These are phyloP conservation scores for Chytriomyces sp. DNA, from an alignment of 192 early-diverging fungal genomes.

Conservation along the genomic window DNA sequence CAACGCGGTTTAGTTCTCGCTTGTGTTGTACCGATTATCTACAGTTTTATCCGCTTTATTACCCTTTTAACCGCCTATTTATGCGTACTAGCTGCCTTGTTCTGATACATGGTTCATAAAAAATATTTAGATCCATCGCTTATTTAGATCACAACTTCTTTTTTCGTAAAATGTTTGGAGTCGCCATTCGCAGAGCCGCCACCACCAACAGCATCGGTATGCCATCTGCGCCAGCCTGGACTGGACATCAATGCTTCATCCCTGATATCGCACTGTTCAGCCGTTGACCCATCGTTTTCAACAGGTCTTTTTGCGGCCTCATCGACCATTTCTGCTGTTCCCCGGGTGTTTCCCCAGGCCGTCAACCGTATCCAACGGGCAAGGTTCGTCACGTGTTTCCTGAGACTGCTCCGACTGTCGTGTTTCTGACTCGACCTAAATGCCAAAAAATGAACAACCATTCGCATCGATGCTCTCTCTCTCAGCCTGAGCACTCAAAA, in stretches of 20 bases:
- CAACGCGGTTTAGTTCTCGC: too few relatives aligned
- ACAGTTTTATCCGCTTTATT: too few relatives aligned
- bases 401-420: too few relatives aligned
- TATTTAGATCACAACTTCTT: neutral
- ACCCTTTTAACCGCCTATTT: too few relatives aligned
- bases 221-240: neutral
- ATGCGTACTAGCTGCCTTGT: neutral
- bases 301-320: constrained; percentile 23
- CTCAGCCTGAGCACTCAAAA: neutral
- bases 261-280: neutral
- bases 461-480: neutral
- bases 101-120: neutral
- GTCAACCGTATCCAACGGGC: neutral
- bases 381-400: neutral
- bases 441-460: neutral
- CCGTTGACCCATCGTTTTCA: neutral
- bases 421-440: neutral
- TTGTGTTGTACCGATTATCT: too few relatives aligned
- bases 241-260: neutral
- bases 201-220: neutral
- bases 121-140: neutral
- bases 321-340: constrained; percentile 4
- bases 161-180: neutral
- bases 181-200: neutral
- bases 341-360: constrained; percentile 6